phyloP scores from a whole-genome alignment of 1,139 yeast genomes.

The Saccharomyces hybrid region DNA sequence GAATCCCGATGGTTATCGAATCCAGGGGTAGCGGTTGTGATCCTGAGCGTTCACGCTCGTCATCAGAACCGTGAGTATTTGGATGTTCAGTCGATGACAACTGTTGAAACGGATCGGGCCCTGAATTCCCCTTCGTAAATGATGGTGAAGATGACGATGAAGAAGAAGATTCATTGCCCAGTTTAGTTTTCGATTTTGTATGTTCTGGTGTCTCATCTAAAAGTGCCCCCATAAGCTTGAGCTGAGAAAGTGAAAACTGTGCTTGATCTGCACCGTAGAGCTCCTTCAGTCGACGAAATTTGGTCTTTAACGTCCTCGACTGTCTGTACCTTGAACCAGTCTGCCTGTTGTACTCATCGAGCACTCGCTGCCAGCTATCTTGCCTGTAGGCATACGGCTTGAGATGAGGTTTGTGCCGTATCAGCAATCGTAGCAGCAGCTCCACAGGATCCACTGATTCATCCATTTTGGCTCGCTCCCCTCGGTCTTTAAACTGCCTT shows the following conservation, averaged over 20 bases:
- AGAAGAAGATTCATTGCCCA: background rate
- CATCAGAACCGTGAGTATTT: background rate
- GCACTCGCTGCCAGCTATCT: slow-evolving; percentile 24
- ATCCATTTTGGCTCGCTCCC: slow-evolving; percentile 1
- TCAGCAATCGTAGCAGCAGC: slow-evolving; percentile 18
- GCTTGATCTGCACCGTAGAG: slow-evolving; percentile 11
- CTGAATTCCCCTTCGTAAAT: background rate
- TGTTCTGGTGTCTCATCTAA: slow-evolving; percentile 2
- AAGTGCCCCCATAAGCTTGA: slow-evolving; percentile 1
- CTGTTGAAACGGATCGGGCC: background rate
- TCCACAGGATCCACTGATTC: slow-evolving; percentile 5
- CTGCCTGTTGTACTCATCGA: slow-evolving; percentile 21
- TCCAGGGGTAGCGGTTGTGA: slow-evolving; percentile 14
- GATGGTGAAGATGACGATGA: background rate
- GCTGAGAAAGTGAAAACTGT: slow-evolving; percentile 1
- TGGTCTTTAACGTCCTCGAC: slow-evolving; percentile 25
- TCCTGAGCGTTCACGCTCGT: background rate
- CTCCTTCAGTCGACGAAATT: slow-evolving; percentile 23
- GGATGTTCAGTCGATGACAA: background rate
- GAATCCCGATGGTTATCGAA: slow-evolving; percentile 14
- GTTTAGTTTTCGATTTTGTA: background rate
- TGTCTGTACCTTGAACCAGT: slow-evolving; percentile 24
- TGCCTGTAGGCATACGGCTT: slow-evolving; percentile 24
- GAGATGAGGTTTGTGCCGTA: slow-evolving; percentile 24
- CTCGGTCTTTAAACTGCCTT: slow-evolving; percentile 3